Base-by-base conservation (phyloP, 2,329 filamentous ascomycete species). In the Coniochaeta sp. region DNA sequence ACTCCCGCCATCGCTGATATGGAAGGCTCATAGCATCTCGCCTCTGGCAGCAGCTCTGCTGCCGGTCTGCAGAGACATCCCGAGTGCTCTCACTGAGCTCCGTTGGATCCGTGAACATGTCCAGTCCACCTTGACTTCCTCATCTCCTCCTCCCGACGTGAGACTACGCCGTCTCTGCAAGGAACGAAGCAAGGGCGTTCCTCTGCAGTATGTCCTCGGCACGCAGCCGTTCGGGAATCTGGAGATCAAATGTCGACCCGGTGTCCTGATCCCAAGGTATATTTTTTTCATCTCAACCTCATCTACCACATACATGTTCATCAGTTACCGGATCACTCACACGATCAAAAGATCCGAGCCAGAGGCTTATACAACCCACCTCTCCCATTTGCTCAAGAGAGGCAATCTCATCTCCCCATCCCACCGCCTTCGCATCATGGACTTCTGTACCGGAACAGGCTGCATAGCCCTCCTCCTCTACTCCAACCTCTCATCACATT, bases 381-480 rank as follows among this genome's bases (percentile, higher is more conserved):
- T 90, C 12, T 82, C 81, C 38, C 69, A 74, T 6, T 64, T 80
- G 22, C 71, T 85, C 63, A 66, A 16, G 34, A 61, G 66, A 24
- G 50, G 7, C 40, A 60, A 2, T 54, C 60, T 11, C 19, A 44
- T 59, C 64, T 57, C 40, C 63, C 19, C 28, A 38, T n/a, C 59
- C 34, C 36, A 36, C 8, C 40, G 47, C 7, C 17, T n/a, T 12
- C 14, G 80, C 14, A 77, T 98, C 44, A 73, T 97, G 9, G 95
- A 99, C 72, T 79, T 97, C 33, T 98, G 95, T 73, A 93, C 91
- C 0, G 95, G 95, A 11, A 91, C 90, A 6, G 95, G 95, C 5
- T 97, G 93, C 74, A 96, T 98, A 64, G 83, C 91, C 0, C 81
- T 98, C 9, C 79, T 96, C 7, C 84, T 89, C 63, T 78, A 86